phyloP scores from a whole-genome alignment of 345 rosid species.

The Litchi chinensis region DNA sequence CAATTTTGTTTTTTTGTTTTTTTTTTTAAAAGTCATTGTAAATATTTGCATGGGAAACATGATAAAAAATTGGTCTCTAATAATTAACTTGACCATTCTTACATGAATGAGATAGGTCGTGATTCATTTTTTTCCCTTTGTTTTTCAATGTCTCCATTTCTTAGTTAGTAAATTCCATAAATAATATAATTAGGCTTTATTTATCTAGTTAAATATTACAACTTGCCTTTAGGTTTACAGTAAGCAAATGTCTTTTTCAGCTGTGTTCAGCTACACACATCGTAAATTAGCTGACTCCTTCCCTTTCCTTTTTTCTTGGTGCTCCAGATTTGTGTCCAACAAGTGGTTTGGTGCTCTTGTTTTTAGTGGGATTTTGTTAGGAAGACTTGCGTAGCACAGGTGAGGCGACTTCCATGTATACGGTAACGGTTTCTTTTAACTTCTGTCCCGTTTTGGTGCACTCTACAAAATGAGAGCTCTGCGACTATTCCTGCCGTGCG shows the following conservation, averaged over 20 bases:
- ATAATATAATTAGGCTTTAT: background rate
- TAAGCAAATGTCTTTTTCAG: background rate
- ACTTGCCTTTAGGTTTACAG: background rate
- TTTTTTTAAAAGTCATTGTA: background rate
- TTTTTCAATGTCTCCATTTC: background rate
- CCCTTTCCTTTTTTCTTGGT: conserved; percentile 14
- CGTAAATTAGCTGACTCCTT: background rate
- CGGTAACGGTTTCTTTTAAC: too few relatives aligned
- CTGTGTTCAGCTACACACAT: background rate
- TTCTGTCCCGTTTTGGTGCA: too few relatives aligned
- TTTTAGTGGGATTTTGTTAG: conserved; percentile 72
- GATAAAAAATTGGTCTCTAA: background rate
- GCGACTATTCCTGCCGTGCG: too few relatives aligned
- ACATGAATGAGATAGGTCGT: background rate
- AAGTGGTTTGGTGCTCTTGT: conserved; percentile 90
- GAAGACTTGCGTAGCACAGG: conserved; percentile 46
- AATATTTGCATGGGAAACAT: background rate
- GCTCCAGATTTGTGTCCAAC: conserved; percentile 79
- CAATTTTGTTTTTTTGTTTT: background rate
- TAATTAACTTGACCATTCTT: background rate
- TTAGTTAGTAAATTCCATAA: background rate
- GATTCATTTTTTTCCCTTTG: too few relatives aligned
- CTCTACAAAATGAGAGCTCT: too few relatives aligned
- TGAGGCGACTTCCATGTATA: background rate
- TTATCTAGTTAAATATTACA: background rate